phyloP scores from a whole-genome alignment of 257 asterid genomes.

The Capsicum baccatum region DNA sequence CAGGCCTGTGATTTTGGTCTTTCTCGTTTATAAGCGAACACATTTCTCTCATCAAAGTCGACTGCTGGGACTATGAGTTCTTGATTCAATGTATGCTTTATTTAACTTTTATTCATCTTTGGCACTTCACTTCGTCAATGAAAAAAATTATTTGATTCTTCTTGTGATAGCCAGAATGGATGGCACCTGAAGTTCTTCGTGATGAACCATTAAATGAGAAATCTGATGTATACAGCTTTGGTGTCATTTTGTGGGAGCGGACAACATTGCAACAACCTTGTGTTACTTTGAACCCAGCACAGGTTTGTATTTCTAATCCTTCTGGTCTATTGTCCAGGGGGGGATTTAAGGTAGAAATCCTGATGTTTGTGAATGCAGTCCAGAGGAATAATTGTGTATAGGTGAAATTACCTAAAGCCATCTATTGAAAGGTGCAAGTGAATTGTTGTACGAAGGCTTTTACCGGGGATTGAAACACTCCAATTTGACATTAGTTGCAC shows the following conservation, averaged over 20 bases:
- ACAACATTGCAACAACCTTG: conserved; percentile 90
- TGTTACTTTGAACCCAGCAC: conserved; percentile 89
- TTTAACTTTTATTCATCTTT: not conserved
- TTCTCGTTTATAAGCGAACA: conserved; percentile 88
- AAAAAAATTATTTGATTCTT: not conserved
- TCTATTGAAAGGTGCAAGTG: not conserved
- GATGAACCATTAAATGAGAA: conserved; percentile 96
- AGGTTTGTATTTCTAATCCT: conserved; percentile 60
- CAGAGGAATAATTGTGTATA: not conserved
- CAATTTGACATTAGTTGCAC: not conserved
- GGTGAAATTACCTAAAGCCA: conserved; percentile 22
- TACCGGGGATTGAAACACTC: not conserved
- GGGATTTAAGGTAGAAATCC: not conserved
- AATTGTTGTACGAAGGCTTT: not conserved
- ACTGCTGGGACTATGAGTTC: conserved; percentile 96
- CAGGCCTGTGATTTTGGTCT: conserved; percentile 99
- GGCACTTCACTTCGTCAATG: conserved; percentile 20
- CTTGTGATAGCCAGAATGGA: conserved; percentile 91
- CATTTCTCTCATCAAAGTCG: conserved; percentile 95
- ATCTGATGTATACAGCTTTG: conserved; percentile 94
- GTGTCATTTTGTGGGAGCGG: conserved; percentile 95
- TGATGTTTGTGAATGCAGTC: not conserved
- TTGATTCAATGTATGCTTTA: not conserved
- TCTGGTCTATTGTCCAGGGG: not conserved
- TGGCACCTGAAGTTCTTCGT: conserved; percentile 99